These are phyloP conservation scores for carrot (Daucus carota) DNA, from an alignment of 129 eudicot species.

Conservation along the genomic window DNA sequence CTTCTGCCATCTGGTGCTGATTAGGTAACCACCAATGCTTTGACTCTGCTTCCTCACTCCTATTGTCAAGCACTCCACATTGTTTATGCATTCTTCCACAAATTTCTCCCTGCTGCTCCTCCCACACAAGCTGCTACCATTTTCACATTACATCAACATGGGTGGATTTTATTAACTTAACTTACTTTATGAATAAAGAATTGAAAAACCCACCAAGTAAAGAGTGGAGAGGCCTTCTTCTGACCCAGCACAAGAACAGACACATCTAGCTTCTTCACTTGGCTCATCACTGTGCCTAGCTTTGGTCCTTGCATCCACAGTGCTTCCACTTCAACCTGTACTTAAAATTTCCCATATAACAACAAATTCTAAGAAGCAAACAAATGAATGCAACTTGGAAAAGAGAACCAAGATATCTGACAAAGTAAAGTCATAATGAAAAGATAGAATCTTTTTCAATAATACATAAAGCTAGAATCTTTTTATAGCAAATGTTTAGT, in stretches of 20 bases:
- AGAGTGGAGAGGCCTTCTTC: conserved; percentile 49
- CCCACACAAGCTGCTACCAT: conserved; percentile 54
- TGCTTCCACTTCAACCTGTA: conserved; percentile 91
- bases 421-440: not conserved
- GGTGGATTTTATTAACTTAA: too few relatives aligned
- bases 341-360: not conserved
- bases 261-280: conserved; percentile 94
- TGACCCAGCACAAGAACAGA: conserved; percentile 90
- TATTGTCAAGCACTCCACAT: conserved; percentile 77
- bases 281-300: conserved; percentile 75
- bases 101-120: conserved; percentile 67
- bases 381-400: not conserved
- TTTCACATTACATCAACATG: conserved; percentile 1
- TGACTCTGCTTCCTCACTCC: conserved; percentile 91
- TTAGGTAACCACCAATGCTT: conserved; percentile 87
- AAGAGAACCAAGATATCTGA: not conserved
- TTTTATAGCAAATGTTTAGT: not conserved
- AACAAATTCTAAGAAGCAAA: not conserved
- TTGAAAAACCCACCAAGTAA: conserved; percentile 44
- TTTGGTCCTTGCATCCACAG: conserved; percentile 83
- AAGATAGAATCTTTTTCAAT: not conserved
- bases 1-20: conserved; percentile 96
- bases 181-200: not conserved
- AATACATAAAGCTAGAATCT: not conserved
- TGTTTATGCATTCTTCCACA: conserved; percentile 82